Evolutionary conservation across 169 alveolate genomes (phyloP), one percentile per base, ranked within the genome.

Genomic region (Eimeria acervulina): DNA sequence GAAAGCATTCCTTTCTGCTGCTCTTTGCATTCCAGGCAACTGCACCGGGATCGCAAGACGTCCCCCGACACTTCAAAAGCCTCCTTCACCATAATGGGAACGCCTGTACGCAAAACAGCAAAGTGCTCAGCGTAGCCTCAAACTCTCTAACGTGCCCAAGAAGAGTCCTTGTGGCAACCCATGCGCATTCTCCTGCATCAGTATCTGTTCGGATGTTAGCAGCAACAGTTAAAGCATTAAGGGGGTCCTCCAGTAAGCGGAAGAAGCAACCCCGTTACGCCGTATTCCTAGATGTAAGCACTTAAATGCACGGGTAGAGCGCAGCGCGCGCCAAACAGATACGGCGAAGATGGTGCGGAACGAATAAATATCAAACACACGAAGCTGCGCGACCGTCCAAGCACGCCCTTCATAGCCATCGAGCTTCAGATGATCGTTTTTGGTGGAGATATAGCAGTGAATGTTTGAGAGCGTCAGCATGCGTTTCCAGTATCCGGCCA

Each of bases 11-110:
- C 93, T 36, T 28, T 21, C 55, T 38, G 83, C 51, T 70, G 63
- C 38, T 26, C 51, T 52, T 26, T 87, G 93, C 93, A 87, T 2
- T 87, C 93, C 40, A 31, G 0, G 83, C 93, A 87, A 36, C 81
- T 87, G 83, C 93, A 87, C 55, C 93, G 93, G 44, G 61, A 23
- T 28, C 93, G 93, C 81, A 87, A 87, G 38, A 87, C 33, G 21
- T 87, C 93, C 81, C 83, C 93, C 5, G 80, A 61, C 28, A 87
- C 12, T 40, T 87, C 93, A 51, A 87, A 87, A 26, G 72, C 81
- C 66, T 87, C 93, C 33, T 87, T 87, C 93, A 87, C 80, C 93
- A 87, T 87, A 21, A 87, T 44, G 47, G 78, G 81, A 26, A 10
- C 91, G 2, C 91, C 91, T 83, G 76, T 4, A 83, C 91, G 8